Evolutionary conservation across 1,284 basidiomycete species (phyloP), one percentile per base, ranked within the genome.

Genomic region (Malassezia vespertilionis): DNA sequence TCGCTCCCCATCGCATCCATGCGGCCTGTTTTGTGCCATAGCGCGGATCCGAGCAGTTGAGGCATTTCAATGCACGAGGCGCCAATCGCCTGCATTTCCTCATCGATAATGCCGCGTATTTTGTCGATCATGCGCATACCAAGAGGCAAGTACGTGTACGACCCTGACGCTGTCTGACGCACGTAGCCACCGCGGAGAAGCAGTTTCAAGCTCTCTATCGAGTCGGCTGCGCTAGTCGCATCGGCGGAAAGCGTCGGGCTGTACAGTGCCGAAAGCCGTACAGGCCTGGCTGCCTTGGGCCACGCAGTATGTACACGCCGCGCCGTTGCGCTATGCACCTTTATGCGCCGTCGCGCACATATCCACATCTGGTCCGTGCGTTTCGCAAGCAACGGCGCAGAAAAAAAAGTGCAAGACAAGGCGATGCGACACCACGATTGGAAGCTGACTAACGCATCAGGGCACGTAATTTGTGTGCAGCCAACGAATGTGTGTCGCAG

Each of bases 61-160:
- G 72, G 71, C 48, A 73, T 59, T 11, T 68, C 55, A 6, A 73
- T 24, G 26, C 63, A 63, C 12, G 57, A 61, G 12, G 70, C 69
- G 12, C 57, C 49, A 24, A 68, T 60, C 35, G 44, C 8, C 12
- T 49, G 31, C 60, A 73, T 71, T 44, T 72, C 70, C 1, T 58
- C 38, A 8, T 65, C 63, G 20, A 73, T 64, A 52, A 72, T 65
- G 3, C 15, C 1, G 20, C 56, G 51, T 20, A 73, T 50, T 46
- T 71, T 72, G 18, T 53, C 30, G 6, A 71, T 27, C 33, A 72
- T 58, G 2, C 70, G 57, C n/a, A 67, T 53, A 1, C 60, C 70
- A 17, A 57, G 53, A 24, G 71, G 67, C 15, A 73, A 59, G 14
- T 72, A 60, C 14, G 61, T 65, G 41, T 58, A 73, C 27, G 72